Base-by-base conservation (phyloP, 2,329 filamentous ascomycete species). In the Shiraia sp. region DNA sequence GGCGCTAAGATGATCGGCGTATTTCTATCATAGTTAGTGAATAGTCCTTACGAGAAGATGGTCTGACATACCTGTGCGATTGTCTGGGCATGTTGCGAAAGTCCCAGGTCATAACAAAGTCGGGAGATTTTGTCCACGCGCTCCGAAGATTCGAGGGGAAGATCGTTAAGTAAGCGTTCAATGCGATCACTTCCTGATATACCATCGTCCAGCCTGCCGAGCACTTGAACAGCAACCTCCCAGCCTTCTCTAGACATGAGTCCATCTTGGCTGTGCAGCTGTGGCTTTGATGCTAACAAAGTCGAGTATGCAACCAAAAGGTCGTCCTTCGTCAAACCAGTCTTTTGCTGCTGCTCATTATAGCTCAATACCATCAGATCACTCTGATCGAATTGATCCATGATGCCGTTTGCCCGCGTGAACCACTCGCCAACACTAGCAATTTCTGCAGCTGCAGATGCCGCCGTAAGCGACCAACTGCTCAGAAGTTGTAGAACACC, bases 371-470 rank as follows among this genome's bases (percentile, higher is more conserved):
- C 81, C 72, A 93, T 88, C 31, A 96, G 73, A 61, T 96, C 91
- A 49, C 90, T 86, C 70, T 88, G 82, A 59, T 91, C 90, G 42
- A 95, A 81, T 16, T 83, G 85, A 25, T 82, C 79, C 55, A 87
- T 78, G 32, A 83, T 69, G 17, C 78, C 75, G 12, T 65, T 56
- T 6, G 58, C 45, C 16, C 49, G 55, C 16, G 86, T 83, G 31
- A 96, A 77, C 92, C 92, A 97, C 31, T 85, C 84, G 7, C 87
- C 90, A 17, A 89, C 76, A n/a, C 83, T 86, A 9, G 88, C 90
- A 42, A 97, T 76, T 69, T 97, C 92, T 3, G 87, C 87, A 12
- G 93, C 82, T 5, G 89, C 83, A 22, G 86, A 80, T 9, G 90
- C 85, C 13, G 96, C 71, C 1, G 88, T 84, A 19, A 93, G 79